phyloP scores from a whole-genome alignment of 345 rosid genomes.

The Eucalyptus fibrosa region DNA sequence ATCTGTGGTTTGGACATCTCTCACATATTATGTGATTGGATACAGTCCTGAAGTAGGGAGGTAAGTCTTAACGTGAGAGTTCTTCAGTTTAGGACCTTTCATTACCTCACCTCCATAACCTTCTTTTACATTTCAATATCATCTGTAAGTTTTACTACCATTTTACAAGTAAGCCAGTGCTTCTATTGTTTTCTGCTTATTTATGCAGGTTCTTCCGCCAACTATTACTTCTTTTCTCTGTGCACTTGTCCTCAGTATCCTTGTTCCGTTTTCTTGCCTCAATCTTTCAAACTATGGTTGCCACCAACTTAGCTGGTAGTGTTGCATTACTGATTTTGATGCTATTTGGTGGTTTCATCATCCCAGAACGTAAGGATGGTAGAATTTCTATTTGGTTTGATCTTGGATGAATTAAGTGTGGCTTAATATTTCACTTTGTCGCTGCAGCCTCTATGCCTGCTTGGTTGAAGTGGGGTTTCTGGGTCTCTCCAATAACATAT shows the following conservation, averaged over 20 bases:
- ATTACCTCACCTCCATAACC: neutral
- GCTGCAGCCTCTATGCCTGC: conserved; percentile 56
- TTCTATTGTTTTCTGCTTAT: neutral
- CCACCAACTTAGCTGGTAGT: conserved; percentile 38
- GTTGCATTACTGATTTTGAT: conserved; percentile 19
- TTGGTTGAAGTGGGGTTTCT: conserved; percentile 74
- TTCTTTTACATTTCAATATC: neutral
- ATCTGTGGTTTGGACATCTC: conserved; percentile 45
- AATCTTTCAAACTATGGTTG: conserved; percentile 30
- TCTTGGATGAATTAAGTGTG: neutral
- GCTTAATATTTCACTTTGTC: neutral
- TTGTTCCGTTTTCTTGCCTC: conserved; percentile 68
- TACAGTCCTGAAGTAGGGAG: conserved; percentile 62
- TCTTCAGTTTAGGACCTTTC: neutral
- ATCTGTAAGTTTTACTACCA: neutral
- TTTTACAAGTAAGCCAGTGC: neutral
- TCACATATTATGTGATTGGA: conserved; percentile 72
- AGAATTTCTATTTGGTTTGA: neutral
- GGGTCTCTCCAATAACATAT: conserved; percentile 62
- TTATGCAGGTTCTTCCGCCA: conserved; percentile 57
- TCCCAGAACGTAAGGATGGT: conserved; percentile 33
- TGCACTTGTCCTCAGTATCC: conserved; percentile 55
- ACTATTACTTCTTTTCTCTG: conserved; percentile 34
- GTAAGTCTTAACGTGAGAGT: conserved; percentile 8
- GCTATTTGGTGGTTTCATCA: conserved; percentile 54